phyloP scores from a whole-genome alignment of 2,329 filamentous ascomycete species.

The Didymella pinodella region DNA sequence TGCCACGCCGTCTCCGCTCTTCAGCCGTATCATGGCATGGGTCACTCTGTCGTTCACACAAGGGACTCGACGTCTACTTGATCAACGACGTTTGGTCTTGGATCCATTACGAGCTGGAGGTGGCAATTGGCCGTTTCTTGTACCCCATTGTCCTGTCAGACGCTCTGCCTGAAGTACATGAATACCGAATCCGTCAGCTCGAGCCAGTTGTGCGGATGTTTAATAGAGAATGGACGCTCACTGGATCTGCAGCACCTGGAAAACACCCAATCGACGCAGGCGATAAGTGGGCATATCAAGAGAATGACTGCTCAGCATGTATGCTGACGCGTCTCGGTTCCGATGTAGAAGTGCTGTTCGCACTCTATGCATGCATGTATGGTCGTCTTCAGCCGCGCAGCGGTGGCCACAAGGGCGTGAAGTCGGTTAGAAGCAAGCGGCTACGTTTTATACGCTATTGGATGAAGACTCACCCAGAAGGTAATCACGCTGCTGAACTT shows the following conservation, averaged over 20 bases:
- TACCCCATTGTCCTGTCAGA: slow-evolving; percentile 37
- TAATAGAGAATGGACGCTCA: slow-evolving; percentile 26
- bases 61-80: slow-evolving; percentile 30
- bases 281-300: slow-evolving; percentile 33
- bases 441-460: slow-evolving; percentile 38
- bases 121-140: slow-evolving; percentile 34
- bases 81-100: slow-evolving; percentile 35
- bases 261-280: slow-evolving; percentile 27
- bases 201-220: slow-evolving; percentile 44
- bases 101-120: slow-evolving; percentile 36
- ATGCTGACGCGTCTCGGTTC: slow-evolving; percentile 42
- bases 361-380: slow-evolving; percentile 40
- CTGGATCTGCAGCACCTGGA: slow-evolving; percentile 26
- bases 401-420: slow-evolving; percentile 15
- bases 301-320: slow-evolving; percentile 39
- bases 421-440: slow-evolving; percentile 29
- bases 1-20: slow-evolving; percentile 36
- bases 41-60: slow-evolving; percentile 37
- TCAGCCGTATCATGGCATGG: slow-evolving; percentile 25
- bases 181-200: slow-evolving; percentile 32
- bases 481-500: slow-evolving; percentile 18
- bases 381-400: slow-evolving; percentile 23
- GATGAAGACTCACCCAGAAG: slow-evolving; percentile 24
- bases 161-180: slow-evolving; percentile 26
- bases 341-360: slow-evolving; percentile 32